Conservation (phyloP, 257 asterid genomes). For the Paulownia fortunei region DNA sequence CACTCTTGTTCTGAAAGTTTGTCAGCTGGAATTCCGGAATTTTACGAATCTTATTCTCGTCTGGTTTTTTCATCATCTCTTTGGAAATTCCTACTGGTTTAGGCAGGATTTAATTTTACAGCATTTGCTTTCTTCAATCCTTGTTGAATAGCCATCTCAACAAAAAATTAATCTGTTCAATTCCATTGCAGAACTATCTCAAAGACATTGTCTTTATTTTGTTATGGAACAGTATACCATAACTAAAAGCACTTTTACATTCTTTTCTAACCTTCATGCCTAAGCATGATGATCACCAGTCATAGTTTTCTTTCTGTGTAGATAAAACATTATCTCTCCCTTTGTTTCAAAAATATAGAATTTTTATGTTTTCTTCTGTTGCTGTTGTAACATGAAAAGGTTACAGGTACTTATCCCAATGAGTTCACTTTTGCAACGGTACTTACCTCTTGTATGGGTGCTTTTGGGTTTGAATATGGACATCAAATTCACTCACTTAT, state of each 20-base stretch:
- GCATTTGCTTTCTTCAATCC: no score
- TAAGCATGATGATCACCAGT: not conserved
- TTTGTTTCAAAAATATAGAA: not conserved
- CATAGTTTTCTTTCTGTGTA: not conserved
- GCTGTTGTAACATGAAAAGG: constrained; percentile 43
- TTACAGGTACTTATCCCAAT: constrained; percentile 75
- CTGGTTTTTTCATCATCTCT: no score
- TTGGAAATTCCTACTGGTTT: no score
- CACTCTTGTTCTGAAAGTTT: not conserved
- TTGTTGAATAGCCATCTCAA: no score
- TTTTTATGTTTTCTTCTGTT: constrained; percentile 26
- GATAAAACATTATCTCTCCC: not conserved
- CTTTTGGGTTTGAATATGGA: constrained; percentile 49
- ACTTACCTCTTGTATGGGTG: constrained; percentile 60
- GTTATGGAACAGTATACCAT: not conserved
- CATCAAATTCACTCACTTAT: constrained; percentile 69
- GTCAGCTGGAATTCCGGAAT: not conserved
- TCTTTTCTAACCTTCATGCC: not conserved
- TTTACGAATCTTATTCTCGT: not conserved
- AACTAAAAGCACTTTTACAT: not conserved
- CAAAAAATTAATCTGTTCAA: not conserved
- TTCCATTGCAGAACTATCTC: not conserved
- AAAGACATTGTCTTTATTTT: not conserved
- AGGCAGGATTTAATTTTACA: no score
- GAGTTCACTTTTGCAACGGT: constrained; percentile 87